These are phyloP conservation scores for Ustilago curta DNA, from an alignment of 1,284 basidiomycete genomes.

Conservation along the genomic window DNA sequence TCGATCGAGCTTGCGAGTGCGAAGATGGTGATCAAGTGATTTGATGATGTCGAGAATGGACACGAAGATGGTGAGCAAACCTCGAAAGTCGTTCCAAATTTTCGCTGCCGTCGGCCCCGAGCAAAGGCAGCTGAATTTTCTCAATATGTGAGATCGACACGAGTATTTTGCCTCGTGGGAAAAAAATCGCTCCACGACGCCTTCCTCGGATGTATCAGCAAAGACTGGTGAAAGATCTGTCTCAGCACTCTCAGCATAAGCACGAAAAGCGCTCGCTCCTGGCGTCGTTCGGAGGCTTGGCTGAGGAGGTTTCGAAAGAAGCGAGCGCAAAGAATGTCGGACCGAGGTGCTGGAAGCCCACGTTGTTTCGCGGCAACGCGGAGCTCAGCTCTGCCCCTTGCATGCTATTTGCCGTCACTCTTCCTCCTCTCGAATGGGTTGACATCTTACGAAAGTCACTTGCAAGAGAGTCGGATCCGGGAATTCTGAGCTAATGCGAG, in stretches of 20 bases:
- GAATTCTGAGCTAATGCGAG: not conserved
- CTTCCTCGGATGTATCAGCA: too few relatives aligned
- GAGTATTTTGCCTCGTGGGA: not conserved
- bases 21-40: not conserved
- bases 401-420: not conserved
- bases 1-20: not conserved
- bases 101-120: constrained; percentile 14
- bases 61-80: constrained; percentile 3
- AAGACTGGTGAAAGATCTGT: too few relatives aligned
- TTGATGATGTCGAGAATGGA: not conserved
- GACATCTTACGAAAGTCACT: not conserved
- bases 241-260: too few relatives aligned
- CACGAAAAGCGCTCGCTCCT: too few relatives aligned
- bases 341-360: constrained; percentile 3
- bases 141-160: constrained; percentile 7
- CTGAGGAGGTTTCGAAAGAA: too few relatives aligned
- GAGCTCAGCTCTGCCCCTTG: not conserved
- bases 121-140: not conserved
- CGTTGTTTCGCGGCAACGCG: not conserved
- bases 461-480: too few relatives aligned
- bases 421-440: too few relatives aligned
- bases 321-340: not conserved
- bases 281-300: too few relatives aligned
- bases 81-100: constrained; percentile 11
- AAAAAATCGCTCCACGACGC: not conserved